These are phyloP conservation scores for Salix brachista DNA, from an alignment of 345 rosid genomes.

Conservation along the genomic window DNA sequence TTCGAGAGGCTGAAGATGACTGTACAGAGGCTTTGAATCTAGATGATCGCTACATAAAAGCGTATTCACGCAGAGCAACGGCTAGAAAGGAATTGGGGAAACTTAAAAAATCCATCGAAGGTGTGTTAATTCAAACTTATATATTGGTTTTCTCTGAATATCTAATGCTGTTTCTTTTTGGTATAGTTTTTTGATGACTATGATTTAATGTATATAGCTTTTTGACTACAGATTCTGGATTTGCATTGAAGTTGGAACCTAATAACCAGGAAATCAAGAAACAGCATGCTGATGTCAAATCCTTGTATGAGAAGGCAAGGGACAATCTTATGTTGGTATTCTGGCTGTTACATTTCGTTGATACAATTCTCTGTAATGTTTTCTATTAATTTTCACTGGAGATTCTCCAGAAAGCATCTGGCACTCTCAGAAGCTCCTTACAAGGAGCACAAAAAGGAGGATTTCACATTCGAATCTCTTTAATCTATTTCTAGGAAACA, in stretches of 20 bases:
- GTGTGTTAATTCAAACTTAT: background rate
- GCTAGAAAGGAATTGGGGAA: too few species aligned
- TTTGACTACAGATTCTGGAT: slow-evolving; percentile 85
- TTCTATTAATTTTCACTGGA: slow-evolving; percentile 36
- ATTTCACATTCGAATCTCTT: background rate
- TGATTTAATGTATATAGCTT: slow-evolving; percentile 20
- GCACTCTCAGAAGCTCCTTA: slow-evolving; percentile 46
- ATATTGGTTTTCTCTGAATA: too few species aligned
- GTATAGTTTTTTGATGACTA: slow-evolving; percentile 10
- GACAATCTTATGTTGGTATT: background rate
- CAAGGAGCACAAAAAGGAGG: slow-evolving; percentile 39
- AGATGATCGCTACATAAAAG: too few species aligned
- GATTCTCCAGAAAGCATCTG: slow-evolving; percentile 57
- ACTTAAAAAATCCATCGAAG: too few species aligned
- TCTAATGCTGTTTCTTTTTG: slow-evolving; percentile 5
- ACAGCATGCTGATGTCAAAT: slow-evolving; percentile 66
- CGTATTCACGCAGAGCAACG: too few species aligned
- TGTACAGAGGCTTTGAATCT: too few species aligned
- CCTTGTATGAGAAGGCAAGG: slow-evolving; percentile 64
- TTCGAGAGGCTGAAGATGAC: too few species aligned
- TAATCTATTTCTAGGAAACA: background rate
- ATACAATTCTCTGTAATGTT: background rate
- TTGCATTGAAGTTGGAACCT: slow-evolving; percentile 81
- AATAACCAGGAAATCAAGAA: slow-evolving; percentile 78
- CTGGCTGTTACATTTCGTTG: background rate